Evolutionary conservation across 345 rosid genomes (phyloP).

Genomic region (Lepidium didymum): DNA sequence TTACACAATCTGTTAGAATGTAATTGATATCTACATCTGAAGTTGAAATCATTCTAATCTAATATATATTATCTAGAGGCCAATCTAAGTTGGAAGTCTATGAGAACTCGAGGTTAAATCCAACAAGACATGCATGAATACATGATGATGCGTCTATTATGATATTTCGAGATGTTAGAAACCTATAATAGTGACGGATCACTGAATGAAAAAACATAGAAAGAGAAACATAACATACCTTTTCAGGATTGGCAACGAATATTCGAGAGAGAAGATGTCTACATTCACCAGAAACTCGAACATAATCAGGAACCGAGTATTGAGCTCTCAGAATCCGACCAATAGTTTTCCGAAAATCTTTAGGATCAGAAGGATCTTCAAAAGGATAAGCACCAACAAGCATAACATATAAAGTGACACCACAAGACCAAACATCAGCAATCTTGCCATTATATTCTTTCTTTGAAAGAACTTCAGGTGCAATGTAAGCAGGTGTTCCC

Average conservation of each 20-base stretch:
- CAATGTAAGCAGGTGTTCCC: slow-evolving; percentile 71
- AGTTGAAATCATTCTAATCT: too few species aligned
- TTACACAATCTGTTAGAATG: neutral
- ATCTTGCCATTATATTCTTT: slow-evolving; percentile 61
- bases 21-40: too few species aligned
- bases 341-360: slow-evolving; percentile 45
- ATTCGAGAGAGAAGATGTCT: slow-evolving; percentile 52
- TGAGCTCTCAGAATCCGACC: slow-evolving; percentile 41
- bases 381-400: slow-evolving; percentile 59
- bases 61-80: too few species aligned
- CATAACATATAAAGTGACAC: slow-evolving; percentile 57
- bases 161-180: too few species aligned
- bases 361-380: slow-evolving; percentile 52
- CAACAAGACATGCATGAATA: too few species aligned
- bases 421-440: slow-evolving; percentile 68
- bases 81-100: too few species aligned
- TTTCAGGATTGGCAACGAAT: slow-evolving; percentile 52
- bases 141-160: too few species aligned
- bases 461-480: slow-evolving; percentile 56
- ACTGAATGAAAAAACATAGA: neutral
- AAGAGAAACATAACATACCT: slow-evolving; percentile 23
- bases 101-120: too few species aligned
- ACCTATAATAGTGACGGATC: too few species aligned
- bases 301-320: slow-evolving; percentile 56
- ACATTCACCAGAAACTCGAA: slow-evolving; percentile 52